Conservation (phyloP, 148 eudicot species). For the Nepenthes mirabilis region DNA sequence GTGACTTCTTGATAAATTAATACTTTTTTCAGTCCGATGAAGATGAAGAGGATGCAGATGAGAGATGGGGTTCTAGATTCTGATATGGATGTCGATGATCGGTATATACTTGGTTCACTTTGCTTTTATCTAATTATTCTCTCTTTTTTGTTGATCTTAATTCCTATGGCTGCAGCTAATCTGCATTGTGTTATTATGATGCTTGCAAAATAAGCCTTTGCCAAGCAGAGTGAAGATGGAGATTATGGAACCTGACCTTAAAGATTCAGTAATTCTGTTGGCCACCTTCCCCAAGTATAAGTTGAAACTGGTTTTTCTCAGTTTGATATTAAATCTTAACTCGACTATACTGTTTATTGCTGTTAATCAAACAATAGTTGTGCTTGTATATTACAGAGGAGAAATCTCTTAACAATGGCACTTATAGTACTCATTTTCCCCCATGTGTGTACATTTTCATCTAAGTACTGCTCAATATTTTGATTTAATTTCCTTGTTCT, state of each 20-base stretch:
- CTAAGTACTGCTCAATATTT: too few species aligned
- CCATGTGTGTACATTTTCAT: too few species aligned
- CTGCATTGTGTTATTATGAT: too few species aligned
- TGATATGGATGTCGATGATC: constrained; percentile 56
- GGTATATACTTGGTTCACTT: constrained; percentile 18
- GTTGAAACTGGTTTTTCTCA: too few species aligned
- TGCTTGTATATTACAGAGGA: too few species aligned
- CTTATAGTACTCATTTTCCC: too few species aligned
- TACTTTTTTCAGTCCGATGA: constrained; percentile 53
- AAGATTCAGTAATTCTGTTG: neutral
- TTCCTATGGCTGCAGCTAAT: neutral
- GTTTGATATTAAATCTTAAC: too few species aligned
- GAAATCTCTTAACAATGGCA: too few species aligned
- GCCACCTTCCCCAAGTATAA: neutral
- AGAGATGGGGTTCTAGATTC: constrained; percentile 62
- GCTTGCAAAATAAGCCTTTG: constrained; percentile 31
- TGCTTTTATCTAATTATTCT: neutral
- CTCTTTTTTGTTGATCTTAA: neutral
- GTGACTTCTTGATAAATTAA: neutral
- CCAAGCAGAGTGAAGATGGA: constrained; percentile 68
- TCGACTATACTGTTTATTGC: too few species aligned
- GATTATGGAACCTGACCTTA: constrained; percentile 22
- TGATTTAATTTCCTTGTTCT: too few species aligned
- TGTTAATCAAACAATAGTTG: too few species aligned
- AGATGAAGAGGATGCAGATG: constrained; percentile 68